Evolutionary conservation across 306 rosid genomes (phyloP), one percentile per base, ranked within the genome.

Genomic region (Corylus avellana): DNA sequence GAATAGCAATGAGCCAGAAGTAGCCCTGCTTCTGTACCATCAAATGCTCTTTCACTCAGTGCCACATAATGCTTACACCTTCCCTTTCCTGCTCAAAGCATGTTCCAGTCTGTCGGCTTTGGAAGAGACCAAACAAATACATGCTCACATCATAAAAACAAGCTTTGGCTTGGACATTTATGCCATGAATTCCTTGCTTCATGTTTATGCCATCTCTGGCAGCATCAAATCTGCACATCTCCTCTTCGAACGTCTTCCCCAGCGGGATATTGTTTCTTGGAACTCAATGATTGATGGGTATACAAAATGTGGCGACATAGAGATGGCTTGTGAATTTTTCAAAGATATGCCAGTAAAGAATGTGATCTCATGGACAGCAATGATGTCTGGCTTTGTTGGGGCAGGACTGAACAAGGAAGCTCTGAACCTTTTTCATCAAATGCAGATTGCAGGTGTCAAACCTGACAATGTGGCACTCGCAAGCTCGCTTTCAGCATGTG

Each of bases 51-150:
- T 80, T 73, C 74, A 88, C 44, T 86, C 91, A 18, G 83, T 80
- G 6, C 81, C 91, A 35, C 90, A 81, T 75, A 87, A 87, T 77
- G 73, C 90, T 53, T 79, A 90, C 84, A 90, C 97, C 27, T 90
- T 88, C 80, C 92, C 97, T 86, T 92, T 82, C 79, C 79, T 90
- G 78, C 92, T 92, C 73, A 92, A 88, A 88, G 90, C 94, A 53
- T 92, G 97, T 76, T 83, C 90, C 67, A 64, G 70, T 47, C 79
- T 88, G 61, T 84, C 85, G 16, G 88, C 91, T 42, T 73, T 84
- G 1, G 86, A 80, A 73, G 91, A 92, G 89, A 82, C 89, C 59
- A 71, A 66, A 61, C 93, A 87, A 83, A 58, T 92, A 76, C 92
- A 90, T 7, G 75, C 87, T 76, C 89, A 84, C 8, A 77, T 92